These are phyloP conservation scores for Rasamsonia emersonii DNA, from an alignment of 2,329 filamentous ascomycete species.

Conservation along the genomic window DNA sequence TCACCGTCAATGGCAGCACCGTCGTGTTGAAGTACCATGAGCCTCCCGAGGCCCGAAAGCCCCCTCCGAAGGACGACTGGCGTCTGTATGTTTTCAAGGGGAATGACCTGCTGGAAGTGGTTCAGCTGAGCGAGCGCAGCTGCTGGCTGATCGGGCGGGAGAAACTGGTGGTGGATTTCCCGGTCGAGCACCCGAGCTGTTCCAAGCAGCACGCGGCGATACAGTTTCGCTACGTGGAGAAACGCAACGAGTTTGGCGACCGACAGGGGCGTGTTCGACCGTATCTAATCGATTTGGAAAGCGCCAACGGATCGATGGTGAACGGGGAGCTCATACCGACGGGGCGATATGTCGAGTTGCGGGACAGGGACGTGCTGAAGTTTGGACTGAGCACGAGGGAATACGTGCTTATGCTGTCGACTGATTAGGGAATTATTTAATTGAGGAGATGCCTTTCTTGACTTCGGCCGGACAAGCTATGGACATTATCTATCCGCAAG, in stretches of 20 bases:
- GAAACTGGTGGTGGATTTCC: slow-evolving; percentile 67
- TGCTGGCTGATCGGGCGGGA: slow-evolving; percentile 91
- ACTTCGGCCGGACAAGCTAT: background rate
- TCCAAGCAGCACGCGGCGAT: slow-evolving; percentile 94
- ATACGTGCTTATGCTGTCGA: slow-evolving; percentile 84
- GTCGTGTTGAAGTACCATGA: slow-evolving; percentile 94
- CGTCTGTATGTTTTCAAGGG: slow-evolving; percentile 90
- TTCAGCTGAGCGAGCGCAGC: slow-evolving; percentile 65
- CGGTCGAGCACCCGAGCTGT: slow-evolving; percentile 81
- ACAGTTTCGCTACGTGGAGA: slow-evolving; percentile 81
- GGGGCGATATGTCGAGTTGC: slow-evolving; percentile 75
- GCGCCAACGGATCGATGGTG: slow-evolving; percentile 78
- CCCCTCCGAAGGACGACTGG: slow-evolving; percentile 70
- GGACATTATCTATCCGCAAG: too few relatives aligned
- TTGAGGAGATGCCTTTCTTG: slow-evolving; percentile 6
- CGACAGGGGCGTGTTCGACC: slow-evolving; percentile 70
- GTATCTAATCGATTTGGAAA: slow-evolving; percentile 89
- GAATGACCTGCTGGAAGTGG: slow-evolving; percentile 67
- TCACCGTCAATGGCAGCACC: slow-evolving; percentile 51
- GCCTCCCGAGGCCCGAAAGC: slow-evolving; percentile 83
- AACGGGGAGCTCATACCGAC: slow-evolving; percentile 67
- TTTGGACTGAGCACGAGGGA: slow-evolving; percentile 86
- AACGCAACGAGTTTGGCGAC: slow-evolving; percentile 79
- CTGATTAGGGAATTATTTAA: too few relatives aligned
- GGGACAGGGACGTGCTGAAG: slow-evolving; percentile 78